Conservation (phyloP, 345 rosid species). For the Reutealis trisperma region DNA sequence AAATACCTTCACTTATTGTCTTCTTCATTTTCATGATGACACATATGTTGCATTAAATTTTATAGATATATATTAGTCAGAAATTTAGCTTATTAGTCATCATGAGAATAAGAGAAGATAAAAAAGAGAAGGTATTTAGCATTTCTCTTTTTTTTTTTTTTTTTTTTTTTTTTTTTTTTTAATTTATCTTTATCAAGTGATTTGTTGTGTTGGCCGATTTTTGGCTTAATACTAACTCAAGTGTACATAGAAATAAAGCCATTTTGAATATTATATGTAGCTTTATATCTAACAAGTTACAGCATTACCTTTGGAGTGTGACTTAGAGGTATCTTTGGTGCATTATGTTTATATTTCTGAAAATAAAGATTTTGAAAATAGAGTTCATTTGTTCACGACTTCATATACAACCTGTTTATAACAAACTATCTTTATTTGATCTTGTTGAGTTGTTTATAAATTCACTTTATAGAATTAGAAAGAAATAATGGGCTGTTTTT, state of each 20-base stretch:
- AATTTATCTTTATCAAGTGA: no score
- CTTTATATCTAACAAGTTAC: not conserved
- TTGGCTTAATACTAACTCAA: not conserved
- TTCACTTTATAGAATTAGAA: not conserved
- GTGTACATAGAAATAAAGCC: not conserved
- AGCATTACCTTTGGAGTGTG: not conserved
- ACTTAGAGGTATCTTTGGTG: not conserved
- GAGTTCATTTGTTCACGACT: not conserved
- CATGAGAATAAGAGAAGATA: no score
- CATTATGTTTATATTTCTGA: not conserved
- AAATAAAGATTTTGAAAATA: not conserved
- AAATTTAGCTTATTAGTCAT: no score
- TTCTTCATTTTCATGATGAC: no score
- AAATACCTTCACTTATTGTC: no score
- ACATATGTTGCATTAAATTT: no score
- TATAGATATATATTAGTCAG: no score
- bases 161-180: no score
- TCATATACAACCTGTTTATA: not conserved
- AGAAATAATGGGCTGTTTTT: not conserved
- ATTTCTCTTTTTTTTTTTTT: no score
- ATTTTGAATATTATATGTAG: not conserved
- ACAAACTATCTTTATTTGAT: no score
- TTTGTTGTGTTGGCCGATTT: not conserved
- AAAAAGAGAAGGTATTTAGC: no score
- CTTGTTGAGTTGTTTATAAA: no score